These are phyloP conservation scores for Sporobolus alterniflorus DNA, from an alignment of 202 grass and related monocot species.

Conservation along the genomic window DNA sequence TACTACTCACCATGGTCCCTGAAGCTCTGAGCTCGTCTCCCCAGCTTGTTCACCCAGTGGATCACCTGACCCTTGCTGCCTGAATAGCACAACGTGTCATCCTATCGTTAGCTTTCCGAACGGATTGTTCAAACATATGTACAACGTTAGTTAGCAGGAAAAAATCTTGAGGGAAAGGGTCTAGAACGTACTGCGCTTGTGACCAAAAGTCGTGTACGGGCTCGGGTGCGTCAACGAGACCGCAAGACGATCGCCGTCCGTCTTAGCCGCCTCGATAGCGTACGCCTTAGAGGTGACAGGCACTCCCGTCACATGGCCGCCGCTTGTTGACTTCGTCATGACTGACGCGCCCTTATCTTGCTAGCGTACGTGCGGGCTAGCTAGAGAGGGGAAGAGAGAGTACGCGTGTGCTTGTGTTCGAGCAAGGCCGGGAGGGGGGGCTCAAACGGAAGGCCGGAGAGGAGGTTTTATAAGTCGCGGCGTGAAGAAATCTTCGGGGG, in stretches of 20 bases:
- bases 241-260: slow-evolving; percentile 41
- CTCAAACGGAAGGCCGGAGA: background rate
- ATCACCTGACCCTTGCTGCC: slow-evolving; percentile 50
- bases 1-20: slow-evolving; percentile 65
- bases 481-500: slow-evolving; percentile 41
- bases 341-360: background rate
- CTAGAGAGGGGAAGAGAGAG: background rate
- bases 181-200: slow-evolving; percentile 54
- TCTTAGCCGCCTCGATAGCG: slow-evolving; percentile 40
- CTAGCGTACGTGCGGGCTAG: background rate
- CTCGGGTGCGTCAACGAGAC: slow-evolving; percentile 54
- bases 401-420: slow-evolving; percentile 1
- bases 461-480: slow-evolving; percentile 49
- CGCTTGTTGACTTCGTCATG: slow-evolving; percentile 68
- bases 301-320: slow-evolving; percentile 63
- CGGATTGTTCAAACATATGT: background rate
- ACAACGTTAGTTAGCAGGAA: background rate
- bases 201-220: slow-evolving; percentile 51
- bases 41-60: slow-evolving; percentile 67
- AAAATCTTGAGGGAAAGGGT: background rate
- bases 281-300: slow-evolving; percentile 58
- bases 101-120: slow-evolving; percentile 13
- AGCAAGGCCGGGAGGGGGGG: slow-evolving; percentile 14
- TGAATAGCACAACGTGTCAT: background rate
- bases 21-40: slow-evolving; percentile 64